Evolutionary conservation across 2,329 filamentous ascomycete genomes (phyloP).

Genomic region (Biscogniauxia mediterranea): DNA sequence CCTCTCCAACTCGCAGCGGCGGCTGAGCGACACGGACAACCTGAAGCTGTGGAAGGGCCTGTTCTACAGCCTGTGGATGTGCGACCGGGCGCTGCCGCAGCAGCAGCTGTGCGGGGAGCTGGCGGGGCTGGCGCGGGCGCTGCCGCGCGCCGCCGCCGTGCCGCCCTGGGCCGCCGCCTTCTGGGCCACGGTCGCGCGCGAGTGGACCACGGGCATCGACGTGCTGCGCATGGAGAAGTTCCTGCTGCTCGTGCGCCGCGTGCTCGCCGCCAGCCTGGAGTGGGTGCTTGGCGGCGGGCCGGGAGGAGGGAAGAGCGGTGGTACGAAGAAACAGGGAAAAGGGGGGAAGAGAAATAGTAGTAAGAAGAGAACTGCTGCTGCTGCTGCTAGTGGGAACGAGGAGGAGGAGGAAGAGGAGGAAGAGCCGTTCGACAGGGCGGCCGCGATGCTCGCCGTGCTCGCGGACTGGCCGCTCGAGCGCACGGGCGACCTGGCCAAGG

Average conservation of each 20-base stretch:
- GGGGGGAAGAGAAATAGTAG: slow-evolving; percentile 21
- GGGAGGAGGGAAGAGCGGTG: not conserved
- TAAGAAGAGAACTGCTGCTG: not conserved
- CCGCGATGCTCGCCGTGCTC: slow-evolving; percentile 44
- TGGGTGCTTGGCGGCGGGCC: slow-evolving; percentile 37
- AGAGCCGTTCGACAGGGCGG: slow-evolving; percentile 18
- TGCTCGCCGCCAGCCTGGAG: slow-evolving; percentile 68
- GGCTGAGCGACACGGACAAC: slow-evolving; percentile 67
- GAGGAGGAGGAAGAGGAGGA: slow-evolving; percentile 16
- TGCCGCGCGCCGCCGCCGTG: slow-evolving; percentile 46
- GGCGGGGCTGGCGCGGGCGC: slow-evolving; percentile 62
- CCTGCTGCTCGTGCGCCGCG: slow-evolving; percentile 76
- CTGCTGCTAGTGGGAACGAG: slow-evolving; percentile 5
- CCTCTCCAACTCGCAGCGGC: slow-evolving; percentile 56
- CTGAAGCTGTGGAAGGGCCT: slow-evolving; percentile 94
- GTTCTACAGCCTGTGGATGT: slow-evolving; percentile 93
- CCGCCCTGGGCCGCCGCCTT: slow-evolving; percentile 59
- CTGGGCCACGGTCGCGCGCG: slow-evolving; percentile 67
- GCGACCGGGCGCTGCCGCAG: slow-evolving; percentile 83
- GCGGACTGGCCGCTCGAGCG: slow-evolving; percentile 43
- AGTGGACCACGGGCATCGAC: slow-evolving; percentile 67
- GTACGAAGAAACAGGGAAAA: slow-evolving; percentile 26
- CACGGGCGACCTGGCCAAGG: slow-evolving; percentile 45
- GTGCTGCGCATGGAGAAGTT: slow-evolving; percentile 89
- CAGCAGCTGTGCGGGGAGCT: slow-evolving; percentile 79